Percentiles rank a stretch among this genome's conserved stretches.
Conservation (phyloP, 805 yeast species). For the Teunomyces tritomae region DNA sequence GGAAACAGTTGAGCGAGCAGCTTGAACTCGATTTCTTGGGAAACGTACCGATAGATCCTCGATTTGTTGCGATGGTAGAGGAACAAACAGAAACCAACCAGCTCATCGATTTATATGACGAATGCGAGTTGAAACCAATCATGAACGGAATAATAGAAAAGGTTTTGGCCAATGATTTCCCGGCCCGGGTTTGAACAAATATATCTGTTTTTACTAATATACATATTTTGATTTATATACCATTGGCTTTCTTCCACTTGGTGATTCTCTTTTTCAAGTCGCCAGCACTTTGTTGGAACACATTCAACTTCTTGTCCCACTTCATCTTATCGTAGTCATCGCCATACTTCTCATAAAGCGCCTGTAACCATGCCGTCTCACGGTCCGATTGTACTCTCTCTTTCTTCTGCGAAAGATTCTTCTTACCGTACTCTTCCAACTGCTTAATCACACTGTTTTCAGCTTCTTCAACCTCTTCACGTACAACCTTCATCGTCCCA, state of each 20-base stretch:
- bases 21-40: conserved; percentile 72
- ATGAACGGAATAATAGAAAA: conserved; percentile 35
- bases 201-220: background rate
- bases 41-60: conserved; percentile 89
- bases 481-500: conserved; percentile 53
- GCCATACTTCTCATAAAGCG: conserved; percentile 73
- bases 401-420: conserved; percentile 46
- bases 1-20: conserved; percentile 62
- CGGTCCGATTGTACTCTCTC: conserved; percentile 64
- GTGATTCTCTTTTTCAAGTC: conserved; percentile 69
- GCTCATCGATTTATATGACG: conserved; percentile 34
- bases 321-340: conserved; percentile 87
- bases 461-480: conserved; percentile 23
- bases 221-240: conserved; percentile 13
- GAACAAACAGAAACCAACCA: conserved; percentile 38
- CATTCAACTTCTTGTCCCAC: conserved; percentile 84
- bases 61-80: conserved; percentile 86
- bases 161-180: conserved; percentile 28
- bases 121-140: conserved; percentile 35
- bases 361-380: conserved; percentile 70
- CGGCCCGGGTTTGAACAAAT: conserved; percentile 18
- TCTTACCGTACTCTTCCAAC: conserved; percentile 52
- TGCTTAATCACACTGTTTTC: conserved; percentile 57
- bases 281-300: conserved; percentile 80
- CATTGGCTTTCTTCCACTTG: conserved; percentile 62